Evolutionary conservation across 108 stramenopile genomes (phyloP).

Genomic region (Chaetoceros tenuissimus): DNA sequence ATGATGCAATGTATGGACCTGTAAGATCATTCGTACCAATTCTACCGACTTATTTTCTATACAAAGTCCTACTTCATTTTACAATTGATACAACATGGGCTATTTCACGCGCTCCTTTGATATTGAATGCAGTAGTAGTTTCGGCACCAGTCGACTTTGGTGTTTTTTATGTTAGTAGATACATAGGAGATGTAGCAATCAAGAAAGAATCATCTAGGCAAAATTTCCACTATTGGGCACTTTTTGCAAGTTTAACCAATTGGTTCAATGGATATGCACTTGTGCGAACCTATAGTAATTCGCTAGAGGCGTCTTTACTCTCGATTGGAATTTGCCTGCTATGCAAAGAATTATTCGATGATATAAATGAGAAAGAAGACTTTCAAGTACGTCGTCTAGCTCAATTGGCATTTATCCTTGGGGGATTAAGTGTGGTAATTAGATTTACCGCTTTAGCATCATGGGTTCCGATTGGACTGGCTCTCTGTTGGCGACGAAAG

Average conservation of each 20-base stretch:
- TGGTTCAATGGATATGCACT: slow-evolving; percentile 83
- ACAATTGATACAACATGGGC: slow-evolving; percentile 38
- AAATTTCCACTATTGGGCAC: background rate
- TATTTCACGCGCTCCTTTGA: slow-evolving; percentile 60
- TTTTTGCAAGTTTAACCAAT: slow-evolving; percentile 26
- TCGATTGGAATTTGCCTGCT: slow-evolving; percentile 42
- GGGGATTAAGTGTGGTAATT: slow-evolving; percentile 68
- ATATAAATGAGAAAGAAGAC: background rate
- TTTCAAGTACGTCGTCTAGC: slow-evolving; percentile 3
- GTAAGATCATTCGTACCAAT: slow-evolving; percentile 69
- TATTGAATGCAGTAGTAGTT: slow-evolving; percentile 61
- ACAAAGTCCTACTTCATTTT: slow-evolving; percentile 23
- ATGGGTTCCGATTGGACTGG: slow-evolving; percentile 67
- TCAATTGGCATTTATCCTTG: slow-evolving; percentile 60
- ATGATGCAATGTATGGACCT: slow-evolving; percentile 51
- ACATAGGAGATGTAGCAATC: slow-evolving; percentile 5
- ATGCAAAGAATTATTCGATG: slow-evolving; percentile 16
- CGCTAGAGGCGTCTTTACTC: slow-evolving; percentile 52
- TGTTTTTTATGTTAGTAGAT: slow-evolving; percentile 41
- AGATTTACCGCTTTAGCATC: slow-evolving; percentile 76
- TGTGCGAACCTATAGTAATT: slow-evolving; percentile 75
- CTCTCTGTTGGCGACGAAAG: slow-evolving; percentile 34
- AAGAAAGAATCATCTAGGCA: background rate
- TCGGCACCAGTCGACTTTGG: slow-evolving; percentile 69
- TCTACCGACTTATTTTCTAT: slow-evolving; percentile 65